These are phyloP conservation scores for Trapa bicornis DNA, from an alignment of 345 rosid species.

Conservation along the genomic window DNA sequence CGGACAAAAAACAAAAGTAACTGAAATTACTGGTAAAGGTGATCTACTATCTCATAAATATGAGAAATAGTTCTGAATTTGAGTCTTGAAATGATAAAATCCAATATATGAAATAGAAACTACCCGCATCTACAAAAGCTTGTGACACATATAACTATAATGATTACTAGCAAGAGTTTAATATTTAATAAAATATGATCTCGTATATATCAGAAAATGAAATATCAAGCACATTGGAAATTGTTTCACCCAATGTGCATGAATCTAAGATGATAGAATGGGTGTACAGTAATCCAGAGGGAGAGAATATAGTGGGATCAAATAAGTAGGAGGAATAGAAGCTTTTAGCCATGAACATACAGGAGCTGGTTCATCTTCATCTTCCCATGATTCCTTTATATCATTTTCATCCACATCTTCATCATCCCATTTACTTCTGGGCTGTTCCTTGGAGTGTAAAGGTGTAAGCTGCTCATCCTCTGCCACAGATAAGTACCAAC, in stretches of 20 bases:
- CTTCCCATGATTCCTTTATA: conserved; percentile 98
- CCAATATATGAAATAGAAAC: background rate
- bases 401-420: conserved; percentile 83
- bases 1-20: too few relatives aligned
- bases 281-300: background rate
- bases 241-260: background rate
- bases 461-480: conserved; percentile 65
- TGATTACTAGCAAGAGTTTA: background rate
- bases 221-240: background rate
- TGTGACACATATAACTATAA: background rate
- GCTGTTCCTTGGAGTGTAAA: conserved; percentile 32
- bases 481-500: conserved; percentile 7
- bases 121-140: background rate
- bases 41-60: too few relatives aligned
- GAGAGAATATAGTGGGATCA: background rate
- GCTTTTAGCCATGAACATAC: conserved; percentile 24
- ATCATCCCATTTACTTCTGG: conserved; percentile 73
- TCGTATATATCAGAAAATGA: background rate
- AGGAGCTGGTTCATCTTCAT: conserved; percentile 72
- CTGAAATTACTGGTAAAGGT: too few relatives aligned
- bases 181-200: background rate
- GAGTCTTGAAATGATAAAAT: background rate
- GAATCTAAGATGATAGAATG: background rate
- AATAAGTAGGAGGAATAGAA: background rate
- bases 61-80: background rate